Conservation (phyloP, 1,139 yeast species). For the Yamadazyma jaroonii region DNA sequence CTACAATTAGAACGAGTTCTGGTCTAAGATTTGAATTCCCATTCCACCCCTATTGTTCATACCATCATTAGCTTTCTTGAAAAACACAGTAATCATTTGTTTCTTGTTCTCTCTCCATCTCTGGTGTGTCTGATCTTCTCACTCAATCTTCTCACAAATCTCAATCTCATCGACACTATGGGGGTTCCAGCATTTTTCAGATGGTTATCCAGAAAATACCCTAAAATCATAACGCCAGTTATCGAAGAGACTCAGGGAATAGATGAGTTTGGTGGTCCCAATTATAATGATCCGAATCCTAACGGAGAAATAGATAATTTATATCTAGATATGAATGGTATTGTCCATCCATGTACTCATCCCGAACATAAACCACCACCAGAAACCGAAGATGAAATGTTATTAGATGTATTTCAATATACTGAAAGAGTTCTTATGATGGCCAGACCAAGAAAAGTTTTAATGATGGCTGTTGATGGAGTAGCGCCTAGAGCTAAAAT, state of each 20-base stretch:
- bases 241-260: conserved; percentile 66
- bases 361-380: conserved; percentile 95
- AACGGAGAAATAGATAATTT: conserved; percentile 93
- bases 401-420: conserved; percentile 82
- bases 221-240: conserved; percentile 90
- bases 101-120: background rate
- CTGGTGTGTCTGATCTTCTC: background rate
- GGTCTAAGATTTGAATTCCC: too few species aligned
- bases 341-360: conserved; percentile 96
- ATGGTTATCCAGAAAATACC: conserved; percentile 92
- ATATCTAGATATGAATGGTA: conserved; percentile 95
- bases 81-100: background rate
- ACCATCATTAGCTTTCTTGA: background rate
- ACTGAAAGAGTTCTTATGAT: conserved; percentile 86
- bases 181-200: conserved; percentile 97
- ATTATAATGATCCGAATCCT: conserved; percentile 77
- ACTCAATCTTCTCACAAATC: background rate
- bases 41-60: too few species aligned
- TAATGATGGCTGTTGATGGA: conserved; percentile 96
- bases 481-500: conserved; percentile 98
- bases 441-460: conserved; percentile 92
- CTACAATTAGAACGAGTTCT: conserved; percentile 2
- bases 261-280: conserved; percentile 53
- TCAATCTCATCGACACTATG: conserved; percentile 22
- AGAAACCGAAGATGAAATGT: conserved; percentile 93